phyloP scores from a whole-genome alignment of 2,329 filamentous ascomycete species.

The Alternaria metachromatica region DNA sequence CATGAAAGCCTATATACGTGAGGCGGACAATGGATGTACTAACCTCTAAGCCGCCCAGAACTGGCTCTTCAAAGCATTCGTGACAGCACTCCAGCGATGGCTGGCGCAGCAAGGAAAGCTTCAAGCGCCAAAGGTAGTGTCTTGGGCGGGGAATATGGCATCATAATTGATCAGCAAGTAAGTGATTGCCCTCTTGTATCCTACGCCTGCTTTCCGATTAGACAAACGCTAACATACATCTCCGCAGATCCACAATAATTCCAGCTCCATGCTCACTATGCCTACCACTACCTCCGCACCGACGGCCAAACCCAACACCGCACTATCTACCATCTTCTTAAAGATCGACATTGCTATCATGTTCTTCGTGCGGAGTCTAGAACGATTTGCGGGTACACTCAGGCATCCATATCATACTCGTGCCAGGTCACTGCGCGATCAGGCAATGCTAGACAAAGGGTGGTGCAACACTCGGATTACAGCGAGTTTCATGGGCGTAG shows the following conservation, averaged over 20 bases:
- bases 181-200: neutral
- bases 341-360: constrained; percentile 43
- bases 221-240: neutral
- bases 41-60: neutral
- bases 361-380: constrained; percentile 37
- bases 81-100: neutral
- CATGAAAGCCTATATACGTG: neutral
- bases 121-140: constrained; percentile 43
- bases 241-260: constrained; percentile 20
- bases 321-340: constrained; percentile 17
- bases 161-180: constrained; percentile 46
- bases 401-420: neutral
- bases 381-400: constrained; percentile 36
- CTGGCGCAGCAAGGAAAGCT: constrained; percentile 17
- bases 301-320: constrained; percentile 20
- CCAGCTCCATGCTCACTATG: constrained; percentile 22
- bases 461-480: too few relatives aligned
- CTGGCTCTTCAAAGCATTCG: neutral
- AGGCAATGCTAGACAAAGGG: neutral
- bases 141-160: constrained; percentile 45
- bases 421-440: neutral
- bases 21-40: neutral
- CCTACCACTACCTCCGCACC: constrained; percentile 18
- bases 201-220: neutral
- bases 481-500: too few relatives aligned